Conservation (phyloP, 2,329 filamentous ascomycete genomes). For the Simplicillium aogashimaense region DNA sequence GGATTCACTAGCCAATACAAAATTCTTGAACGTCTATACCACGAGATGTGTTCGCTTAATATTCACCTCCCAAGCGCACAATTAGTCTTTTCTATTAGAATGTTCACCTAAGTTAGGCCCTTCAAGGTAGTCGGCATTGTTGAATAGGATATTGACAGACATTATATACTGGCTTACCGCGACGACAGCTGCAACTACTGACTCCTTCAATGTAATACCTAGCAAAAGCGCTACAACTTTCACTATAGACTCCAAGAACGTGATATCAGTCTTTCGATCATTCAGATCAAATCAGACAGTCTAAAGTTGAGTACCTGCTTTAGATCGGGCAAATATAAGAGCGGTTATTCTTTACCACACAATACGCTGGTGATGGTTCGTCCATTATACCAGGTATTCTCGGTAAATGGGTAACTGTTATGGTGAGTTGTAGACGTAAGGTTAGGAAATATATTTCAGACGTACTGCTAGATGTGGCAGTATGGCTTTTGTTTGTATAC, state of each 20-base stretch:
- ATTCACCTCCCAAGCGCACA: slow-evolving; percentile 37
- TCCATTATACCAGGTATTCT: slow-evolving; percentile 24
- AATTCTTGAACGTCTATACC: slow-evolving; percentile 36
- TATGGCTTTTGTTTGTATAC: too few relatives aligned
- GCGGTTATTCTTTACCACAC: slow-evolving; percentile 38
- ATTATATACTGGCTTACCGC: slow-evolving; percentile 15
- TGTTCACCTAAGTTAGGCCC: slow-evolving; percentile 21
- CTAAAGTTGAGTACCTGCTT: slow-evolving; percentile 39
- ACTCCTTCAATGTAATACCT: slow-evolving; percentile 23
- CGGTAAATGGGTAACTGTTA: slow-evolving; percentile 44
- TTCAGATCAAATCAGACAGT: slow-evolving; percentile 36
- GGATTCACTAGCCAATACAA: slow-evolving; percentile 22
- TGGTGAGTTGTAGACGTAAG: slow-evolving; percentile 15
- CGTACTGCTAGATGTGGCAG: not conserved
- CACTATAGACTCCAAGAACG: slow-evolving; percentile 10
- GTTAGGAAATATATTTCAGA: not conserved
- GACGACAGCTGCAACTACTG: slow-evolving; percentile 17
- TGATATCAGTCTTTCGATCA: slow-evolving; percentile 19
- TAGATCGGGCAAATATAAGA: slow-evolving; percentile 42
- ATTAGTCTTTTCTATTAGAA: slow-evolving; percentile 29
- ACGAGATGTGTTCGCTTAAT: slow-evolving; percentile 36
- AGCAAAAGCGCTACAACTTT: slow-evolving; percentile 26
- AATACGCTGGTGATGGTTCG: slow-evolving; percentile 45
- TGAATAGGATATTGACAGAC: slow-evolving; percentile 29
- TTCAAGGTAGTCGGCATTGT: slow-evolving; percentile 32